These are phyloP conservation scores for Dorcoceras hygrometricum DNA, from an alignment of 257 asterid species.

Conservation along the genomic window DNA sequence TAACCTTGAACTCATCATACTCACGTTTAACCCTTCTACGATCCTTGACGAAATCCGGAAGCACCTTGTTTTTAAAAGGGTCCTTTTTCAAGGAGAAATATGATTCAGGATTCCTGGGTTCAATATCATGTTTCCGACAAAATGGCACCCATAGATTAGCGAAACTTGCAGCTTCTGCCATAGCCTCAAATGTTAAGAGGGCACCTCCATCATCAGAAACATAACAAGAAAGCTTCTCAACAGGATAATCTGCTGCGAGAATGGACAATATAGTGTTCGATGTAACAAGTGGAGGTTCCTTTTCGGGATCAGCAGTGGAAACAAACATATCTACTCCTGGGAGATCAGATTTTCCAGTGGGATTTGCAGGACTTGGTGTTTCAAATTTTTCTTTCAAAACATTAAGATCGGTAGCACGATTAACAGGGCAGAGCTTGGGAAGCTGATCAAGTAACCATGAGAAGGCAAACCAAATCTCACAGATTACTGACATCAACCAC, in stretches of 20 bases:
- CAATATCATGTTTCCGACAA: constrained; percentile 59
- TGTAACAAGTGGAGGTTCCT: constrained; percentile 66
- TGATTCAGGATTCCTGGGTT: constrained; percentile 58
- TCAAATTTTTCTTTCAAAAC: constrained; percentile 58
- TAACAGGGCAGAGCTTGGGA: constrained; percentile 57
- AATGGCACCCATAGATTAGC: constrained; percentile 65
- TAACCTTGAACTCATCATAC: constrained; percentile 67
- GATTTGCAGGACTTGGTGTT: constrained; percentile 39
- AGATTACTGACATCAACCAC: constrained; percentile 62
- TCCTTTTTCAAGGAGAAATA: constrained; percentile 52
- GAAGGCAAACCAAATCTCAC: constrained; percentile 61
- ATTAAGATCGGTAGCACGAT: constrained; percentile 56
- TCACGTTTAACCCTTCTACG: constrained; percentile 61
- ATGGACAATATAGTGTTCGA: constrained; percentile 61
- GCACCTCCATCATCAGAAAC: constrained; percentile 71
- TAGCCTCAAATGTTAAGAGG: constrained; percentile 60
- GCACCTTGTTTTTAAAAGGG: constrained; percentile 54
- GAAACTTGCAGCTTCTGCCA: constrained; percentile 70
- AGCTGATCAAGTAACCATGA: constrained; percentile 64
- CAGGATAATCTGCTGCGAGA: constrained; percentile 57
- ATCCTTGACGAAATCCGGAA: constrained; percentile 53
- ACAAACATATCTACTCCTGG: constrained; percentile 56
- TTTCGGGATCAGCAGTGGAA: constrained; percentile 65
- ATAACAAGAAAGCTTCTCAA: constrained; percentile 58
- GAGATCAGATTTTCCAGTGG: constrained; percentile 52